These are phyloP conservation scores for Sclerotinia borealis DNA, from an alignment of 2,329 filamentous ascomycete species.

Conservation along the genomic window DNA sequence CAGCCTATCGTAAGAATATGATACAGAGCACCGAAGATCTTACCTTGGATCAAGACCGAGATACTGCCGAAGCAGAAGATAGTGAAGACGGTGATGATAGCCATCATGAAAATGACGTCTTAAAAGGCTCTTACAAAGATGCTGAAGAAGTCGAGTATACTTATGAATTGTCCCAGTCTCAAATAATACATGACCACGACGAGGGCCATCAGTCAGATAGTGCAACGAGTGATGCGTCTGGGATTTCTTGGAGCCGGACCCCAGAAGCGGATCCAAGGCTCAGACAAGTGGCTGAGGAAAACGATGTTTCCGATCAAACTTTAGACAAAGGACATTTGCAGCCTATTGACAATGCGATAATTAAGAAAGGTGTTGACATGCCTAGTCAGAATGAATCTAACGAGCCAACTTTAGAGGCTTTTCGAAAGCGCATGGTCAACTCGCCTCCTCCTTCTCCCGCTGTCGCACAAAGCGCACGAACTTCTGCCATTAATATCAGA, in stretches of 20 bases:
- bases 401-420: neutral
- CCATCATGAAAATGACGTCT: neutral
- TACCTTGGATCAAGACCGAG: neutral
- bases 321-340: neutral
- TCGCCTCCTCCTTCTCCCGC: neutral
- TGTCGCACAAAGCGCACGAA: neutral
- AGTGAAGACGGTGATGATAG: neutral
- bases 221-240: neutral
- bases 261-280: neutral
- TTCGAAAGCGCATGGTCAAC: neutral
- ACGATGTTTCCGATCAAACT: neutral
- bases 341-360: neutral
- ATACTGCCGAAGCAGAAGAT: neutral
- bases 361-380: neutral
- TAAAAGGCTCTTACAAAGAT: neutral
- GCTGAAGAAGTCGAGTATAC: neutral
- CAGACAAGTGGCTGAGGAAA: neutral
- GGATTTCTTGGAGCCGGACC: neutral
- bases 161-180: neutral
- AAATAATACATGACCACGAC: neutral
- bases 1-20: neutral
- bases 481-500: neutral
- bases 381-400: neutral
- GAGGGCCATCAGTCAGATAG: neutral
- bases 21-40: neutral